Evolutionary conservation across 2,329 filamentous ascomycete genomes (phyloP), one percentile per base, ranked within the genome.

Genomic region (Phaeosphaeriaceae sp.): DNA sequence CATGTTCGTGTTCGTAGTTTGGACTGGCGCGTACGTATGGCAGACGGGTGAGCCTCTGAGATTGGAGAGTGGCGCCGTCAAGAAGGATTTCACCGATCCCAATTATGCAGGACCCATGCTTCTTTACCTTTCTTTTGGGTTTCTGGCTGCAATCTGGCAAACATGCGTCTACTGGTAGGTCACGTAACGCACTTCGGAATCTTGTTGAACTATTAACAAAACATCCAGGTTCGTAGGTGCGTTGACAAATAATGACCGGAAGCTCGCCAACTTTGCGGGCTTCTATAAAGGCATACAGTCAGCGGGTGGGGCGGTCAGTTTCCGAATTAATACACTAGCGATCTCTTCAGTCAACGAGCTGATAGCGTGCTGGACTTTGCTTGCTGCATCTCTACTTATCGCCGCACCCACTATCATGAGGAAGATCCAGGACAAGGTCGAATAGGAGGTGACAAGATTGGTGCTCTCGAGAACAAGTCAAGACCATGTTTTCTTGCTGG

Each of bases 201-300:
- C n/a, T n/a, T n/a, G n/a, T n/a, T n/a, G n/a, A n/a, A n/a, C n/a
- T n/a, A n/a, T n/a, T n/a, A n/a, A n/a, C n/a, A n/a, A n/a, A n/a
- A n/a, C n/a, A n/a, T n/a, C n/a, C n/a, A n/a, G n/a, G n/a, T 94
- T 91, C 82, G 97, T 98, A 91, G 94, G 94, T 52, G 88, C 94
- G 8, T 84, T 97, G 46, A 94, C 92, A 74, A 98, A 98, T 86
- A 97, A 94, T 64, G 88, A 91, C 60, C 92, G 94, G 77, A 94
- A 93, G 78, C 87, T 94, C 26, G 94, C 94, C 81, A 97, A 97
- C 83, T 91, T 94, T 72, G 91, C 93, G 44, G 94, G 92, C 63
- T 94, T 91, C 83, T 95, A 95, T 86, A 95, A 95, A 82, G 90
- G 90, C 52, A 91, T 97, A 64, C 93, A 97, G 78, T 94, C 91